Evolutionary conservation across 441 rosid genomes (phyloP).

Genomic region (Gossypium trilobum): DNA sequence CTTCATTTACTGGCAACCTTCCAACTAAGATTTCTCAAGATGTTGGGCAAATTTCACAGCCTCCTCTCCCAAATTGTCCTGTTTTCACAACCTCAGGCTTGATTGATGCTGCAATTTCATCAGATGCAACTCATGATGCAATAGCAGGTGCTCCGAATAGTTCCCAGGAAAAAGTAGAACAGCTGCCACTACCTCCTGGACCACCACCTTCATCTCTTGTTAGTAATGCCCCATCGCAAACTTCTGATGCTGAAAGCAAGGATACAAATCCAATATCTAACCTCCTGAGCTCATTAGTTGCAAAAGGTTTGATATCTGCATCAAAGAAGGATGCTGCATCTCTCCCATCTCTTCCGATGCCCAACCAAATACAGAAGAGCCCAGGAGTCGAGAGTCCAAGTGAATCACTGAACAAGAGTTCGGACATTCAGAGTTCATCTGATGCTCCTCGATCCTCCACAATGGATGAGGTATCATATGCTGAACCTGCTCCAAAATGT

Average conservation of each 20-base stretch:
- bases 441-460: constrained; percentile 21
- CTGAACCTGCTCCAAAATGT: constrained; percentile 28
- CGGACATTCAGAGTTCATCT: constrained; percentile 27
- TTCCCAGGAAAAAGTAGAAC: constrained; percentile 37
- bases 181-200: constrained; percentile 36
- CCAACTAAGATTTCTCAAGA: constrained; percentile 29
- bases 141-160: constrained; percentile 18
- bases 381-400: constrained; percentile 20
- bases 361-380: constrained; percentile 30
- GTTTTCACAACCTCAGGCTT: constrained; percentile 28
- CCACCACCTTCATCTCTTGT: constrained; percentile 31
- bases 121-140: constrained; percentile 23
- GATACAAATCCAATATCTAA: constrained; percentile 53
- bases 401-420: constrained; percentile 20
- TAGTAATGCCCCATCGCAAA: constrained; percentile 26
- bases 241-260: constrained; percentile 36
- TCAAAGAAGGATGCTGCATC: constrained; percentile 46
- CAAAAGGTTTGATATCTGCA: constrained; percentile 85
- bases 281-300: constrained; percentile 80
- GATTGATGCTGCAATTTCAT: too few species aligned
- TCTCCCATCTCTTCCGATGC: constrained; percentile 22
- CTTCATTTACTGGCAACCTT: constrained; percentile 25
- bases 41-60: constrained; percentile 26
- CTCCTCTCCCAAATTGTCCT: constrained; percentile 34
- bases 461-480: constrained; percentile 23